Base-by-base conservation (phyloP, 1,284 basidiomycete species). In the Irpex sp. region DNA sequence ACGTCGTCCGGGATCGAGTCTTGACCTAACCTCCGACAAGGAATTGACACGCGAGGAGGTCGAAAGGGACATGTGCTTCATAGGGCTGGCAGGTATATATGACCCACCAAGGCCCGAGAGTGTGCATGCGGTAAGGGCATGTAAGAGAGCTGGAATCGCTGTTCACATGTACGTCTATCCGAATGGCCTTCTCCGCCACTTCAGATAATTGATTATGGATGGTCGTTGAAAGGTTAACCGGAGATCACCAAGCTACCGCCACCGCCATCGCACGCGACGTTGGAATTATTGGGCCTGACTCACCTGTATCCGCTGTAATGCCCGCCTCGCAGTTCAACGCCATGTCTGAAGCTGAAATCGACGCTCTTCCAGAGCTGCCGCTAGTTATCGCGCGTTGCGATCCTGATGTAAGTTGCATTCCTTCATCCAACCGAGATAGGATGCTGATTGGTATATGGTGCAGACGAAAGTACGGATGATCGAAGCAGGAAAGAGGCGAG, bases 41-140 rank as follows among this genome's bases (percentile, higher is more conserved):
- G 47, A 55, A 11, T 19, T 56, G 1, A 57, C 50, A 3, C 78
- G 87, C 33, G 82, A 82, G 54, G 79, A 83, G 1, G 81, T 87
- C 11, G 89, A 91, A 73, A 71, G 76, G 19, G 79, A 79, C 31
- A 83, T 89, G 69, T 77, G 76, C 5, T 85, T 92, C 75, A 75
- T 86, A 6, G 88, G 85, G 7, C 77, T 90, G 1, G 84, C 81
- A 9, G 89, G 88, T 59, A 85, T 91, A 62, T 87, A 81, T 68
- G 89, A 91, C 70, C 89, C 89, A 13, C 89, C 89, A n/a, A 80
- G 89, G 46, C 84, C 83, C 9, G 87, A 90, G 69, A 85, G 84
- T 2, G 75, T 81, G 2, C 82, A 80, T 9, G 86, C 89, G 21
- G 88, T 92, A 0, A 77, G 80, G 56, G 81, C 83, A 61, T 89